A percentile compares a stretch with the other conserved stretches of the same genome.
Conservation (phyloP, 1,139 yeast species). For the Taphrina flavorubra region DNA sequence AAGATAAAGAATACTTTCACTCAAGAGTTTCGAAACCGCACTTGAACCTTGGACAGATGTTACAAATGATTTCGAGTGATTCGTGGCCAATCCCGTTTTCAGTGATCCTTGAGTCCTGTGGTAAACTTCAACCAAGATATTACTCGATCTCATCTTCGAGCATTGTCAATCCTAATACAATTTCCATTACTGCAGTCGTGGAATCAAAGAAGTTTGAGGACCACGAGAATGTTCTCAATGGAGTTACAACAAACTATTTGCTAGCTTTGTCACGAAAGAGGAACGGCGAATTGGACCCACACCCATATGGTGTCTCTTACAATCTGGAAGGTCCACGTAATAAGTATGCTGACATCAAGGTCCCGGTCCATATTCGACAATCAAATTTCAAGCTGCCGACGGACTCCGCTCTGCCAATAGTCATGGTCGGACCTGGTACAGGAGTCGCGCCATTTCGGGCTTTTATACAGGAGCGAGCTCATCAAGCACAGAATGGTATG, state of each 20-base stretch:
- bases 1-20: conserved; percentile 73
- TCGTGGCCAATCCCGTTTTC: conserved; percentile 71
- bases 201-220: conserved; percentile 65
- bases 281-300: conserved; percentile 55
- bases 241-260: conserved; percentile 90
- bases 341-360: conserved; percentile 60
- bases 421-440: conserved; percentile 97
- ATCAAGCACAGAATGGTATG: conserved; percentile 56
- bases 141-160: conserved; percentile 96
- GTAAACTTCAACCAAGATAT: conserved; percentile 89
- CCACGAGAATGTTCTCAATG: conserved; percentile 61
- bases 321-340: conserved; percentile 83
- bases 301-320: conserved; percentile 60
- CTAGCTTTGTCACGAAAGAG: conserved; percentile 69
- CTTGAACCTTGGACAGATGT: conserved; percentile 77
- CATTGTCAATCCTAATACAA: conserved; percentile 70
- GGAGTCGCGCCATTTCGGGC: conserved; percentile 98
- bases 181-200: conserved; percentile 86
- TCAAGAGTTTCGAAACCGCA: conserved; percentile 64
- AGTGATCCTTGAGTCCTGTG: conserved; percentile 77
- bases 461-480: conserved; percentile 80
- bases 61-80: conserved; percentile 68
- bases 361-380: conserved; percentile 92
- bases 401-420: conserved; percentile 79
- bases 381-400: conserved; percentile 95